These are phyloP conservation scores for Pseudogymnoascus destructans DNA, from an alignment of 2,329 filamentous ascomycete genomes.

Conservation along the genomic window DNA sequence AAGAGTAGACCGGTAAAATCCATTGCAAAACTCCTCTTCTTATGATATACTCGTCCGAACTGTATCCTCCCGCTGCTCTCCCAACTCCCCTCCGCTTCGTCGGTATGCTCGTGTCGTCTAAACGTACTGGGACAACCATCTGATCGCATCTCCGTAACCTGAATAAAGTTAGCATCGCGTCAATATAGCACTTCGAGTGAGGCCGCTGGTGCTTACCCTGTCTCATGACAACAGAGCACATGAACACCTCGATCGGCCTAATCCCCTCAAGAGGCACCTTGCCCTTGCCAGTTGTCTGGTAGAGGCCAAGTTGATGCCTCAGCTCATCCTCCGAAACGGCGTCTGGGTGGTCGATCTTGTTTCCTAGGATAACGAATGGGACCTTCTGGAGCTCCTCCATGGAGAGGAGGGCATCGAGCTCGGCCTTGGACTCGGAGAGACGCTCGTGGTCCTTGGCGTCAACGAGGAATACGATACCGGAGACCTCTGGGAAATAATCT, in stretches of 20 bases:
- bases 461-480: conserved; percentile 93
- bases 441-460: conserved; percentile 96
- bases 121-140: conserved; percentile 88
- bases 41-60: conserved; percentile 18
- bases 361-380: conserved; percentile 89
- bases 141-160: conserved; percentile 80
- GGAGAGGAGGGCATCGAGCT: conserved; percentile 85
- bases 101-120: conserved; percentile 33
- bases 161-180: conserved; percentile 18
- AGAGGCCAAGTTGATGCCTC: conserved; percentile 80
- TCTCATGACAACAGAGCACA: conserved; percentile 98
- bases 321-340: conserved; percentile 93
- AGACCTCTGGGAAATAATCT: conserved; percentile 93
- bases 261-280: conserved; percentile 88
- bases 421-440: conserved; percentile 85
- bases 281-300: conserved; percentile 93
- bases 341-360: conserved; percentile 98
- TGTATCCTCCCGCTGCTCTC: conserved; percentile 8
- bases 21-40: conserved; percentile 24
- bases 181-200: neutral
- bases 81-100: conserved; percentile 6
- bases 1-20: conserved; percentile 15
- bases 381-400: conserved; percentile 97
- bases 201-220: conserved; percentile 47
- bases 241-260: conserved; percentile 91